Base-by-base conservation (phyloP, 2,329 filamentous ascomycete species). In the Penicillium verrucosum region DNA sequence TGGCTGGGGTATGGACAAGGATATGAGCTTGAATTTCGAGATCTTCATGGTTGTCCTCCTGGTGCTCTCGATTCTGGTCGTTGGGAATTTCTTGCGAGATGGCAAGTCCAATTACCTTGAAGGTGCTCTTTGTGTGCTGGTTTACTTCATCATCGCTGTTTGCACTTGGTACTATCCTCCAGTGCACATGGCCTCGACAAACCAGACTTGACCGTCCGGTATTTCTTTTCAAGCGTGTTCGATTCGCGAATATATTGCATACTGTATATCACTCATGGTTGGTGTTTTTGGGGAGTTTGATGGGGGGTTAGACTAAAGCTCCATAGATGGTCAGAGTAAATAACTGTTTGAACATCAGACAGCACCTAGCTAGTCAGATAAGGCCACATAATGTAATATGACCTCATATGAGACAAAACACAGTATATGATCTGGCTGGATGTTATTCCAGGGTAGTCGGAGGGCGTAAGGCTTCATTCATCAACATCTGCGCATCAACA, bases 31-130 rank as follows among this genome's bases (percentile, higher is more conserved):
- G 51, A 87, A 91, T 70, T 96, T 96, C 70, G 89, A 94, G 65
- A 81, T 92, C 14, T 96, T 96, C 78, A 90, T 95, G 76, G 82
- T 95, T 21, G 83, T 89, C 55, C 82, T 95, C 61, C 79, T 97
- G 9, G 85, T 97, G 55, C 81, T 97, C 25, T 85, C 90, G 29
- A 93, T 96, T 65, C 79, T 97, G 41, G 90, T 92, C 0, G 89
- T 96, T 37, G 91, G 92, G 1, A 90, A 91, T 60, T 96, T 96
- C 75, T 76, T 97, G 53, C 82, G 91, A 48, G 92, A 97, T 70
- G 86, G 90, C 63, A 93, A 94, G 80, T 90, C 86, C 59, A 95
- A 96, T 70, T 97, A 95, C 68, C 82, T 97, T 5, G 92, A 97
- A 73, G 92, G 92, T 2, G 83, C 85, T 25, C 81, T 97, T 18